Evolutionary conservation across 2,329 filamentous ascomycete genomes (phyloP), one percentile per base, ranked within the genome.

Genomic region (Talaromyces sp.): DNA sequence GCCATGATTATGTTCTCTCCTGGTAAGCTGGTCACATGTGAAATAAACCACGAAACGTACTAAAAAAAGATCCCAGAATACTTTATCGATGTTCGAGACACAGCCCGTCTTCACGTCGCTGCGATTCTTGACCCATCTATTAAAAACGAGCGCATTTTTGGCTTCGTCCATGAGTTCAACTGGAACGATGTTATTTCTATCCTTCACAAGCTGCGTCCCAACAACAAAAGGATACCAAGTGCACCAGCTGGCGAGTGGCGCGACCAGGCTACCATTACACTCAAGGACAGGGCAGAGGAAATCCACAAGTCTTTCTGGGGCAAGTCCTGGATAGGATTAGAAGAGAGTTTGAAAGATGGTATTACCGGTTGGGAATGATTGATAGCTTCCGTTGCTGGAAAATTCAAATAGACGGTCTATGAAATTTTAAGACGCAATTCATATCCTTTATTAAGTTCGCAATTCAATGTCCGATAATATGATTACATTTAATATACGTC

Each of bases 41-140:
- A 19, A 11, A 12, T 12, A 51, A 17, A 43, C 11, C 27, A 43
- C 10, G 41, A n/a, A 19, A 21, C 4, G 17, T 43, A 54, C 46
- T 54, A 54, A 43, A 8, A 56, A 56, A 58, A 48, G 12, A 51
- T 19, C 19, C n/a, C 17, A 81, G 76, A 70, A 66, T 71, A 77
- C 65, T 76, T 70, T 66, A 68, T 81, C 35, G 71, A 81, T 65
- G 74, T 80, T 0, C 68, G 77, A 4, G 82, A 85, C 54, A 66
- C 67, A 4, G 82, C 80, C 0, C 70, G 77, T 0, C 66, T 86
- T 0, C 83, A 86, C 38, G 73, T 85, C 11, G 79, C 79, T 1
- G 82, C 80, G 0, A 69, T 80, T 14, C 71, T 82, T 0, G 72
- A 82, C 31, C 70, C 74, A 0, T 72, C 75, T 1, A 72, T 83